Conservation (phyloP, 176 grass and related monocot genomes). For the Puya raimondii region DNA sequence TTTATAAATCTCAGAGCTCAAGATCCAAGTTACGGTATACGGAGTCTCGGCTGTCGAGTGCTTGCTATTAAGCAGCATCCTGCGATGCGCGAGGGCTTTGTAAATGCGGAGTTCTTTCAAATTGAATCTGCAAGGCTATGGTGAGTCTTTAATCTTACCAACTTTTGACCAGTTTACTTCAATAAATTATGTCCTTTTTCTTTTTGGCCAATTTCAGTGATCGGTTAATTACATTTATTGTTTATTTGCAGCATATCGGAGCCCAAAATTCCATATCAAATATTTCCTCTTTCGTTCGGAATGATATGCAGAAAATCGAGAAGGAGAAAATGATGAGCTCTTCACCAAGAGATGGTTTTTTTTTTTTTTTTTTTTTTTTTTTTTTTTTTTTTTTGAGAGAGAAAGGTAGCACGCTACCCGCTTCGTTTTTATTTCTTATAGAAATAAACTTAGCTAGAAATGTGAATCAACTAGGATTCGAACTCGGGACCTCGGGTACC, state of each 20-base stretch:
- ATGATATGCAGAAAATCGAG: conserved; percentile 46
- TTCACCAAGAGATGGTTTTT: too few species aligned
- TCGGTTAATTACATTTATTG: background rate
- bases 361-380: too few species aligned
- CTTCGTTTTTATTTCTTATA: too few species aligned
- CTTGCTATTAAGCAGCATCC: conserved; percentile 58
- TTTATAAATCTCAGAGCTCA: conserved; percentile 27
- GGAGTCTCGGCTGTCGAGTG: conserved; percentile 63
- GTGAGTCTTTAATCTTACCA: conserved; percentile 23
- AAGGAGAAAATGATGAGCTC: conserved; percentile 19
- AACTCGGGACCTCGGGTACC: too few species aligned
- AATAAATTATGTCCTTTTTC: background rate
- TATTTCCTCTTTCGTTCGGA: conserved; percentile 49
- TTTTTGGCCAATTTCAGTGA: background rate
- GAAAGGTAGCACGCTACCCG: too few species aligned
- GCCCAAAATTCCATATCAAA: conserved; percentile 67
- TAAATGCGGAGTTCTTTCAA: conserved; percentile 73
- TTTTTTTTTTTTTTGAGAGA: too few species aligned
- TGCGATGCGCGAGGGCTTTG: conserved; percentile 27
- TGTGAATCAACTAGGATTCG: too few species aligned
- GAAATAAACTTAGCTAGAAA: too few species aligned
- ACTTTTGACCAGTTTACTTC: background rate
- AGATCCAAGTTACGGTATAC: conserved; percentile 21
- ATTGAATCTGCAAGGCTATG: conserved; percentile 58
- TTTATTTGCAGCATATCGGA: conserved; percentile 35